Conservation (phyloP, 495 filamentous ascomycete species). For the Tuber magnatum region DNA sequence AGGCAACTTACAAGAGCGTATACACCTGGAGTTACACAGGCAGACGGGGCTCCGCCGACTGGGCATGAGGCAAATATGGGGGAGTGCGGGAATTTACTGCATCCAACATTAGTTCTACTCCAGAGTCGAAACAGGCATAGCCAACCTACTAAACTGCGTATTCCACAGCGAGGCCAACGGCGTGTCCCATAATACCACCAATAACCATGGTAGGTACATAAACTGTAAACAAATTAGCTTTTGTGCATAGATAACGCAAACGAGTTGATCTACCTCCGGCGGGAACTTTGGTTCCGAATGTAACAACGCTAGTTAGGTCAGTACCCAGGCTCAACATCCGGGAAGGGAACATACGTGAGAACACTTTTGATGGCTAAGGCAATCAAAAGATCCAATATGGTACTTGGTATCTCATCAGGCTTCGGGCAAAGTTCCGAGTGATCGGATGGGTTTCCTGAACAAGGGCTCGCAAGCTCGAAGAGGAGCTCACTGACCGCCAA, state of each 20-base stretch:
- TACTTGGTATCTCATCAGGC: conserved; percentile 62
- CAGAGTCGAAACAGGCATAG: background rate
- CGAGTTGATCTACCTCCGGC: conserved; percentile 51
- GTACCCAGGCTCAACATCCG: conserved; percentile 9
- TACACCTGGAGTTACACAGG: conserved; percentile 90
- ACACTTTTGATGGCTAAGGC: conserved; percentile 87
- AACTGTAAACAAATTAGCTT: conserved; percentile 27
- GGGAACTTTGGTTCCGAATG: conserved; percentile 63
- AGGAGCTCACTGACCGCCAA: conserved; percentile 83
- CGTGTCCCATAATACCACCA: conserved; percentile 82
- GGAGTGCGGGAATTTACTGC: conserved; percentile 56
- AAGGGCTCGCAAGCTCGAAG: conserved; percentile 83
- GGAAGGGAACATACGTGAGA: conserved; percentile 51
- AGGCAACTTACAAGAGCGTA: conserved; percentile 62
- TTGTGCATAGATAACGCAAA: background rate
- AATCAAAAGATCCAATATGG: conserved; percentile 60
- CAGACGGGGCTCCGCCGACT: conserved; percentile 57
- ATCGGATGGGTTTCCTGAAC: conserved; percentile 54
- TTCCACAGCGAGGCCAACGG: conserved; percentile 80
- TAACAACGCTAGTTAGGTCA: conserved; percentile 36
- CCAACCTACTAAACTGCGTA: conserved; percentile 54
- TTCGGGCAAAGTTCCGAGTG: conserved; percentile 69
- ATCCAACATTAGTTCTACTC: conserved; percentile 7
- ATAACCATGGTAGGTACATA: conserved; percentile 88
- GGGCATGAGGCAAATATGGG: conserved; percentile 68